phyloP scores from a whole-genome alignment of 768 basidiomycete species.

The Lactifluus subvellereus region DNA sequence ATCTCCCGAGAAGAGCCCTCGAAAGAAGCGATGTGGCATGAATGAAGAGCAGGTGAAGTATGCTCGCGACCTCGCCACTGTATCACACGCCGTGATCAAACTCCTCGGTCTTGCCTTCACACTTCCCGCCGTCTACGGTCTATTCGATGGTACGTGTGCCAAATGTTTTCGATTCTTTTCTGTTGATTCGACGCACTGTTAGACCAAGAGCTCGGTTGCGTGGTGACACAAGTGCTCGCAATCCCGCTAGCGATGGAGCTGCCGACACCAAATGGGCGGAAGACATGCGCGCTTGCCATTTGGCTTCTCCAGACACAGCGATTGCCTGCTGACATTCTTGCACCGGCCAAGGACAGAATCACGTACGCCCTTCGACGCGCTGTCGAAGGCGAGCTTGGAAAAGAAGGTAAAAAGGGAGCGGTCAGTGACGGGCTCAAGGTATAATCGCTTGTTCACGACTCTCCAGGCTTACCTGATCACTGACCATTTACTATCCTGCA shows the following conservation, averaged over 20 bases:
- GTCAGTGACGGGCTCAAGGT: conserved; percentile 75
- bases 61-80: conserved; percentile 73
- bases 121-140: conserved; percentile 47
- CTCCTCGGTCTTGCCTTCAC: conserved; percentile 57
- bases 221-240: conserved; percentile 59
- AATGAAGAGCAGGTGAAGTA: conserved; percentile 71
- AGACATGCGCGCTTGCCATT: conserved; percentile 74
- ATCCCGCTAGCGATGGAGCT: conserved; percentile 65
- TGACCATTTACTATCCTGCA: conserved; percentile 28
- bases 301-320: conserved; percentile 69
- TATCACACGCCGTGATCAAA: conserved; percentile 63
- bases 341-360: conserved; percentile 60
- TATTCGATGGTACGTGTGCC: conserved; percentile 54
- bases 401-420: conserved; percentile 85
- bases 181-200: conserved; percentile 16
- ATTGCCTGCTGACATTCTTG: conserved; percentile 54
- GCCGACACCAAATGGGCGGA: conserved; percentile 81
- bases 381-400: conserved; percentile 78
- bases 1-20: conserved; percentile 64
- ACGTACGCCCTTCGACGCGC: conserved; percentile 67
- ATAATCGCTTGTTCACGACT: conserved; percentile 7
- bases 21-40: conserved; percentile 61
- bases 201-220: conserved; percentile 55
- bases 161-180: conserved; percentile 14
- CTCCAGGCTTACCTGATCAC: neutral